phyloP scores from a whole-genome alignment of 2,329 filamentous ascomycete genomes.

The Aspergillus sp. region DNA sequence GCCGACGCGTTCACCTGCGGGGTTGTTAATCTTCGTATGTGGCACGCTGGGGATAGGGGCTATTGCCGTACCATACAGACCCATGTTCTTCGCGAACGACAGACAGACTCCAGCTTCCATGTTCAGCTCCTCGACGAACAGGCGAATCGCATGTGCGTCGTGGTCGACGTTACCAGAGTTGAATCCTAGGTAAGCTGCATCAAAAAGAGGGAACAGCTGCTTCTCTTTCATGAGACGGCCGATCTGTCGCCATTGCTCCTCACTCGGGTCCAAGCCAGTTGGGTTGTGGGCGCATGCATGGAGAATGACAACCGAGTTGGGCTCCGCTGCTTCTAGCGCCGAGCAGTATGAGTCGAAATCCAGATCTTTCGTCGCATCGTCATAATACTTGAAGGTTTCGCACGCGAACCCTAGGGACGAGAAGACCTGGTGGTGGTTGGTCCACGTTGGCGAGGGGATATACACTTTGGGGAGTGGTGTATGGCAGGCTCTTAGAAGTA shows the following conservation, averaged over 20 bases:
- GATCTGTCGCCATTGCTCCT: slow-evolving; percentile 77
- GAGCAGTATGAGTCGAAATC: slow-evolving; percentile 10
- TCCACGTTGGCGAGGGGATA: slow-evolving; percentile 3
- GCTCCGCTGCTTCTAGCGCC: slow-evolving; percentile 38
- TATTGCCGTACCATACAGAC: slow-evolving; percentile 22
- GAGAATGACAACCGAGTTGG: slow-evolving; percentile 32
- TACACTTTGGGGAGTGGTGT: slow-evolving; percentile 6
- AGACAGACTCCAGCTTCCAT: slow-evolving; percentile 53
- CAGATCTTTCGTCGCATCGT: slow-evolving; percentile 7
- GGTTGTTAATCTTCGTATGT: too few relatives aligned
- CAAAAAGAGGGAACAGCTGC: slow-evolving; percentile 71
- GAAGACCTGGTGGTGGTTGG: slow-evolving; percentile 3
- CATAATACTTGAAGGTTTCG: slow-evolving; percentile 33
- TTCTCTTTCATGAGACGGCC: slow-evolving; percentile 42
- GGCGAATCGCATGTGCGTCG: slow-evolving; percentile 18
- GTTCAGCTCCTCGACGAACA: slow-evolving; percentile 54
- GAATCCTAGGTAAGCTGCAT: slow-evolving; percentile 20
- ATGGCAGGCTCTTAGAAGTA: slow-evolving; percentile 11
- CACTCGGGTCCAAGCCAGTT: slow-evolving; percentile 77
- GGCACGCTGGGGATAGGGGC: too few relatives aligned
- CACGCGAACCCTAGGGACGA: slow-evolving; percentile 43
- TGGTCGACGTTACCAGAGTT: slow-evolving; percentile 18
- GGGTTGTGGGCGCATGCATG: slow-evolving; percentile 91
- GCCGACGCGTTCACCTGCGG: slow-evolving; percentile 25
- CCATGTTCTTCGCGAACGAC: slow-evolving; percentile 50